Evolutionary conservation across 768 basidiomycete genomes (phyloP), one percentile per base, ranked within the genome.

Genomic region (Epithele typhae): DNA sequence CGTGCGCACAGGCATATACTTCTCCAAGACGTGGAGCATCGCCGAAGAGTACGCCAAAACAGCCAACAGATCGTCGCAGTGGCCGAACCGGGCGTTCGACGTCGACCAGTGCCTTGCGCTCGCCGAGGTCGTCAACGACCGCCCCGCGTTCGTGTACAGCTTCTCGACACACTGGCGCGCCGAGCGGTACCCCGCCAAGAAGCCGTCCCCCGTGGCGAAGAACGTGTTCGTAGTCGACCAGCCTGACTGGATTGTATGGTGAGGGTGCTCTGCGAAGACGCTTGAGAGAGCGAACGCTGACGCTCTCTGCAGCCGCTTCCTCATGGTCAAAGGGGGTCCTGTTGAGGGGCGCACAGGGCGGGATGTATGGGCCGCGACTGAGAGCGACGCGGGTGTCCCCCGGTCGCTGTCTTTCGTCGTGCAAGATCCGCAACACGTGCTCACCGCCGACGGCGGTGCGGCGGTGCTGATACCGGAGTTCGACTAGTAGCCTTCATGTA

Each of bases 201-300:
- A 30, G 27, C 5, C 21, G 18, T 3, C 19, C 6, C 18, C 21
- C 5, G 22, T 38, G 12, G 18, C 37, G 37, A 18, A 3, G 37
- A 38, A 38, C 22, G 22, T 5, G 56, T 77, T 78, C 49, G 83
- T 85, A 5, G 72, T 85, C 25, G 63, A 74, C 21, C 68, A 83
- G 43, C 79, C 81, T 1, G 71, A 78, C 35, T 86, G 84, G 83
- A 81, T 85, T 41, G 70, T 83, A 61, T 82, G 81, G 81, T 79
- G 53, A 38, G 76, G 56, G 15, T 19, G 9, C 9, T 2, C 2
- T 37, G 9, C 17, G 8, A 5, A 7, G 35, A 14, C 14, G 14
- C 14, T 7, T 30, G 27, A 30, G 7, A 7, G 27, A 30, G 7
- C 8, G 8, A 7, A 30, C 27, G 14, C 14, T 30, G 8, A 30